Percentiles rank a stretch among this genome's conserved stretches.
Conservation (phyloP, 495 filamentous ascomycete genomes). For the Aspergillus leporis region DNA sequence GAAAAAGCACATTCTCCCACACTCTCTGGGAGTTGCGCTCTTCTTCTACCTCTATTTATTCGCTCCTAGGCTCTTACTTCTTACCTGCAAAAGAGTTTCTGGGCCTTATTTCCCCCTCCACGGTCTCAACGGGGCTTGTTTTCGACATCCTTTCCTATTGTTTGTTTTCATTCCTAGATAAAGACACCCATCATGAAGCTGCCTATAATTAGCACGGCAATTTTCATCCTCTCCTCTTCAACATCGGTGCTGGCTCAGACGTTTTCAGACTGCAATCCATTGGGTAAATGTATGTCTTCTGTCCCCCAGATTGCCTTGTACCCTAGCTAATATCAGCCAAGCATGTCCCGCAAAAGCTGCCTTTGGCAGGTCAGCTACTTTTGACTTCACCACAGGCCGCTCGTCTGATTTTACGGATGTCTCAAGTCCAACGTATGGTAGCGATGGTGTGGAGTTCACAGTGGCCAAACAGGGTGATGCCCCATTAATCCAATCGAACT, state of each 20-base stretch:
- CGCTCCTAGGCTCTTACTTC: background rate
- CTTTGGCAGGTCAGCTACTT: slow-evolving; percentile 71
- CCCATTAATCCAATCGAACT: slow-evolving; percentile 73
- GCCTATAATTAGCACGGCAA: background rate
- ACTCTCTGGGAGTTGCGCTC: background rate
- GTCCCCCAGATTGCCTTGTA: background rate
- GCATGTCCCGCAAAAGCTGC: slow-evolving; percentile 79
- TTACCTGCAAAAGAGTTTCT: background rate
- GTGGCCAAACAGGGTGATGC: slow-evolving; percentile 79
- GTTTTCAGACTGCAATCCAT: slow-evolving; percentile 62
- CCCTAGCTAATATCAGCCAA: slow-evolving; percentile 25
- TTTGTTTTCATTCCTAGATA: background rate
- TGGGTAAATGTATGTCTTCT: slow-evolving; percentile 58
- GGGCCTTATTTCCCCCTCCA: background rate
- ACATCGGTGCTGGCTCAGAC: slow-evolving; percentile 34
- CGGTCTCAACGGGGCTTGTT: background rate
- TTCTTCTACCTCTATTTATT: background rate
- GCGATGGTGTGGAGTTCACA: slow-evolving; percentile 81
- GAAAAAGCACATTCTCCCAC: background rate
- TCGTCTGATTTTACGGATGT: slow-evolving; percentile 67
- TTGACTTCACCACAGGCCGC: slow-evolving; percentile 76
- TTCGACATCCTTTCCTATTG: background rate
- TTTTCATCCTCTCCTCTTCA: slow-evolving; percentile 27
- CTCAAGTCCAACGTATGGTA: slow-evolving; percentile 67
- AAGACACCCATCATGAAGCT: slow-evolving; percentile 7